These are phyloP conservation scores for Sanghuangporus sanghuang DNA, from an alignment of 1,284 basidiomycete genomes.

Conservation along the genomic window DNA sequence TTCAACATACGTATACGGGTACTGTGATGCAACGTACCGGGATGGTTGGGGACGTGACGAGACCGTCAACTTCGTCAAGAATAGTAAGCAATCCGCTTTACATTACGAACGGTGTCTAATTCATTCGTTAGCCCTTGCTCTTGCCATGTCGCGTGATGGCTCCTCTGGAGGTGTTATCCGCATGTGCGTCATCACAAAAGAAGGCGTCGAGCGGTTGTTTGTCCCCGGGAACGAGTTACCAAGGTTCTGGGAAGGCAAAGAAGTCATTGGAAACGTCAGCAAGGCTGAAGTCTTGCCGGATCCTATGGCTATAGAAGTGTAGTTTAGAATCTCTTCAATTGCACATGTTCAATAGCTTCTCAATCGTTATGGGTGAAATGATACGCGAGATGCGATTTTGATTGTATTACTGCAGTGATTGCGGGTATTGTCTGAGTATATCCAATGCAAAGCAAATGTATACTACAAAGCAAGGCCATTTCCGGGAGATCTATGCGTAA, in stretches of 20 bases:
- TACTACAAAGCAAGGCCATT: background rate
- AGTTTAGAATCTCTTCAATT: background rate
- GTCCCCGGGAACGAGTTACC: slow-evolving; percentile 92
- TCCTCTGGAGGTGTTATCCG: slow-evolving; percentile 97
- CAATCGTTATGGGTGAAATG: background rate
- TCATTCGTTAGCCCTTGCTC: slow-evolving; percentile 64
- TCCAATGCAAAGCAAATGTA: background rate
- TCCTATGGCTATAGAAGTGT: slow-evolving; percentile 63
- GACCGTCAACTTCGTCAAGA: slow-evolving; percentile 93
- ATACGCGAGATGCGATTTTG: background rate
- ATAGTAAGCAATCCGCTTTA: slow-evolving; percentile 56
- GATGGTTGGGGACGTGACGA: slow-evolving; percentile 92
- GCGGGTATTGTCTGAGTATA: background rate
- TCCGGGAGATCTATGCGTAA: background rate
- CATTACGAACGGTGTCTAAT: slow-evolving; percentile 3
- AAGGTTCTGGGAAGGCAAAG: slow-evolving; percentile 79
- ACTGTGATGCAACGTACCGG: slow-evolving; percentile 97
- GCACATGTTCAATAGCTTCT: background rate
- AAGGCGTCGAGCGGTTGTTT: slow-evolving; percentile 88
- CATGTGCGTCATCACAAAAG: slow-evolving; percentile 94
- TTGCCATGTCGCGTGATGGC: slow-evolving; percentile 98
- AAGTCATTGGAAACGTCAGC: slow-evolving; percentile 45
- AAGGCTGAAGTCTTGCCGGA: slow-evolving; percentile 24
- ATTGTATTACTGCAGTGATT: background rate
- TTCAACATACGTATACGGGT: slow-evolving; percentile 97